Conservation (phyloP, 1,284 basidiomycete species). For the Microbotryum silenes-acaulis region DNA sequence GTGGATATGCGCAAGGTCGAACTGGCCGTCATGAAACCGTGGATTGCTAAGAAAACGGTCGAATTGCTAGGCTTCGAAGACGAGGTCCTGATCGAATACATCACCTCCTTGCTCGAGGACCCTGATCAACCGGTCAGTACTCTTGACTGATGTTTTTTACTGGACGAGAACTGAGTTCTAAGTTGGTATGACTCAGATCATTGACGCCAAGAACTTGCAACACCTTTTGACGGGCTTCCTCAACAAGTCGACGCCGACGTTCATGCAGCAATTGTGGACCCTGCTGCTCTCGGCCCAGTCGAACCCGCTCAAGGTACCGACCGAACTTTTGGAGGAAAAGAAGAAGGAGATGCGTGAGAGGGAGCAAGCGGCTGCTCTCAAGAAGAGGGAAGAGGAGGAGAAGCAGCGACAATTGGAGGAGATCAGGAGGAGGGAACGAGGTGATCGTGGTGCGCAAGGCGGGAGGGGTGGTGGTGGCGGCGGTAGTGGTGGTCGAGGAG, state of each 20-base stretch:
- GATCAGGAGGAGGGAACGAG: constrained; percentile 31
- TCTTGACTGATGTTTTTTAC: not conserved
- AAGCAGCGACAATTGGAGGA: constrained; percentile 40
- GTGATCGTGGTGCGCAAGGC: constrained; percentile 36
- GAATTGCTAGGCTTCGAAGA: constrained; percentile 90
- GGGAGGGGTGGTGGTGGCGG: constrained; percentile 47
- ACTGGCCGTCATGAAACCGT: constrained; percentile 75
- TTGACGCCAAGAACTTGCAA: constrained; percentile 92
- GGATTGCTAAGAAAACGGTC: constrained; percentile 85
- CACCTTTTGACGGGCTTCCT: constrained; percentile 89
- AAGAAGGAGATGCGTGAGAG: constrained; percentile 81
- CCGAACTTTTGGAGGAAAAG: constrained; percentile 90
- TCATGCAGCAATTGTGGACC: constrained; percentile 84
- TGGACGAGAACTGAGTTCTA: not conserved
- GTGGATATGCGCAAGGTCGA: constrained; percentile 96
- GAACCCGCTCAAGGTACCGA: constrained; percentile 80
- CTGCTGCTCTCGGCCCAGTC: constrained; percentile 82
- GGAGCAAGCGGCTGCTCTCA: constrained; percentile 56
- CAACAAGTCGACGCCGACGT: constrained; percentile 60
- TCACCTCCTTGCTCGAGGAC: constrained; percentile 85
- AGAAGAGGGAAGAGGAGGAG: constrained; percentile 44
- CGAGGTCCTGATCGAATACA: constrained; percentile 93
- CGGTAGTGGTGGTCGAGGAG: constrained; percentile 48
- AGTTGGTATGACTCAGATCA: constrained; percentile 50
- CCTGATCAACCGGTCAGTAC: constrained; percentile 62